A percentile compares a stretch with the other conserved stretches of the same genome.
Conservation (phyloP, 1,139 yeast genomes). For the Diutina mesorugosa region DNA sequence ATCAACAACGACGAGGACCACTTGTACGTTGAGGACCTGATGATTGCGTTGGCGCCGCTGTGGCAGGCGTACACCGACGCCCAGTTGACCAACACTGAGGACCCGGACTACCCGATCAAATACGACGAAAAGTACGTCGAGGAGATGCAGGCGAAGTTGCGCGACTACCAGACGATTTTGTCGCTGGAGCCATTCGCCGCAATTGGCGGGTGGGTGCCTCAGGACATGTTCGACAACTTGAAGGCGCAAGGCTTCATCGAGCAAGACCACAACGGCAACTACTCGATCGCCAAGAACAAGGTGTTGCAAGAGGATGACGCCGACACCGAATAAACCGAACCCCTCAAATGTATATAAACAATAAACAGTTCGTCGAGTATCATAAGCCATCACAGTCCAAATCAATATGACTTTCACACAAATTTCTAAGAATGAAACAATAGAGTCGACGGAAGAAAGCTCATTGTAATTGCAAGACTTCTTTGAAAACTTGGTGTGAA, state of each 20-base stretch:
- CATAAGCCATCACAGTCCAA: no score
- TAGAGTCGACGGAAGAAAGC: not conserved
- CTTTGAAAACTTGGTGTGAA: no score
- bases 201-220: slow-evolving; percentile 93
- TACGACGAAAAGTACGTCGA: slow-evolving; percentile 44
- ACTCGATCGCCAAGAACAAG: slow-evolving; percentile 25
- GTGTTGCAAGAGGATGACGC: slow-evolving; percentile 11
- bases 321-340: not conserved
- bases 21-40: slow-evolving; percentile 50
- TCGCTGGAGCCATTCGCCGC: slow-evolving; percentile 74
- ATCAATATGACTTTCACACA: no score
- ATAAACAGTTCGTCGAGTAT: no score
- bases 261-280: slow-evolving; percentile 22
- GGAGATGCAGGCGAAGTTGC: slow-evolving; percentile 44
- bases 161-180: slow-evolving; percentile 54
- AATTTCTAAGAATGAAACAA: not conserved
- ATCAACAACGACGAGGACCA: slow-evolving; percentile 52
- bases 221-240: slow-evolving; percentile 71
- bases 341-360: no score
- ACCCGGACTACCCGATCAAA: slow-evolving; percentile 42
- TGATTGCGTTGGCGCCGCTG: slow-evolving; percentile 62
- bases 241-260: slow-evolving; percentile 52
- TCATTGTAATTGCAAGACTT: no score
- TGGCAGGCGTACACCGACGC: slow-evolving; percentile 63
- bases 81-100: slow-evolving; percentile 36